Conservation (phyloP, 495 filamentous ascomycete species). For the Penicillium goetzii region DNA sequence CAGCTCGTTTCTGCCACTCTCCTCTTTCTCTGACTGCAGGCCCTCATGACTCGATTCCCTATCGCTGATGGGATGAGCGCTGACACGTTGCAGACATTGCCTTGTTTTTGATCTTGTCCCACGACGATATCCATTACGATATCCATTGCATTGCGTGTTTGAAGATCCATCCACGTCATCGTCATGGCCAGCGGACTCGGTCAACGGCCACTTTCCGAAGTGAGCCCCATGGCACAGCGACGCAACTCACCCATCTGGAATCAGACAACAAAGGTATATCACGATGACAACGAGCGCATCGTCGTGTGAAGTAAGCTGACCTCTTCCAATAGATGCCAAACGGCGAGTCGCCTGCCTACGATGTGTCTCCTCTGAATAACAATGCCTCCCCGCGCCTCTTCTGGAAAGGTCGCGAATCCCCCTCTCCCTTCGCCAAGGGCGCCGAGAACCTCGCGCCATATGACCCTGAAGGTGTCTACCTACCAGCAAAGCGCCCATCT, state of each 20-base stretch:
- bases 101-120: conserved; percentile 6
- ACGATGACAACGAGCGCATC: neutral
- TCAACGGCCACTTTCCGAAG: conserved; percentile 57
- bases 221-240: conserved; percentile 59
- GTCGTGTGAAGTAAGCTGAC: conserved; percentile 36
- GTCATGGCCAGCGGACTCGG: conserved; percentile 46
- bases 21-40: neutral
- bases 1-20: neutral
- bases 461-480: conserved; percentile 63
- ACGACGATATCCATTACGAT: too few relatives aligned
- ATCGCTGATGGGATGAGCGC: conserved; percentile 9
- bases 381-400: conserved; percentile 77
- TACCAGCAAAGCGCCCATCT: conserved; percentile 76
- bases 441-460: conserved; percentile 69
- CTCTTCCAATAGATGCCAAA: conserved; percentile 45
- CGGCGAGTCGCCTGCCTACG: conserved; percentile 74
- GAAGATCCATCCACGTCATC: conserved; percentile 17
- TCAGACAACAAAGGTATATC: conserved; percentile 62
- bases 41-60: conserved; percentile 9
- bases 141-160: neutral
- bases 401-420: conserved; percentile 78
- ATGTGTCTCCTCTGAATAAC: conserved; percentile 68
- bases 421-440: conserved; percentile 62
- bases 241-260: conserved; percentile 80
- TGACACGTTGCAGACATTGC: conserved; percentile 24